Evolutionary conservation across 257 asterid species (phyloP).

Genomic region (Scutellaria minor): DNA sequence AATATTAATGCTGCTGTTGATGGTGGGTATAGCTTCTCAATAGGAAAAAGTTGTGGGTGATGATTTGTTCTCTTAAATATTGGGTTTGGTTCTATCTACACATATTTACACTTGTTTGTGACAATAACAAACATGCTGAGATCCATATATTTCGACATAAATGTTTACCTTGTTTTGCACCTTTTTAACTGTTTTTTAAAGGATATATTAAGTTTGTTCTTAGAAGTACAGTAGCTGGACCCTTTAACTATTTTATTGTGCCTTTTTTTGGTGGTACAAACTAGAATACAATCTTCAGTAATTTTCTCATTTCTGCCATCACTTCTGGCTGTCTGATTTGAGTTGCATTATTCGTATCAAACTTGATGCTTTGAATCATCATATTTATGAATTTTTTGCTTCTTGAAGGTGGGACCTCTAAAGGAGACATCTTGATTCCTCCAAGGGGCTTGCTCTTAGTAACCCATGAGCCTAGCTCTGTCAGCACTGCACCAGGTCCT

Average conservation of each 20-base stretch:
- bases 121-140: slow-evolving; percentile 16
- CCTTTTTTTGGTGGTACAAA: background rate
- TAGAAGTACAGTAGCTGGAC: background rate
- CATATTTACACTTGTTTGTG: slow-evolving; percentile 4
- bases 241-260: background rate
- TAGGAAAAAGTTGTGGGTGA: background rate
- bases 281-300: background rate
- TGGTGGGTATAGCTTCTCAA: slow-evolving; percentile 51
- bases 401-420: slow-evolving; percentile 41
- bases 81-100: slow-evolving; percentile 24
- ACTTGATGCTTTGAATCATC: slow-evolving; percentile 1
- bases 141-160: slow-evolving; percentile 8
- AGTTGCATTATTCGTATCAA: background rate
- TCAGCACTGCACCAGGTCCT: slow-evolving; percentile 48
- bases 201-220: background rate
- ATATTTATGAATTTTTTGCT: slow-evolving; percentile 10
- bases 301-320: slow-evolving; percentile 4
- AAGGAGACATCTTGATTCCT: slow-evolving; percentile 47
- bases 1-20: slow-evolving; percentile 41
- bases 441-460: slow-evolving; percentile 53
- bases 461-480: slow-evolving; percentile 53
- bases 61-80: background rate
- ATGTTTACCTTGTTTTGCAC: background rate
- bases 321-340: slow-evolving; percentile 13
- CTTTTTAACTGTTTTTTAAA: slow-evolving; percentile 1